Evolutionary conservation across 345 rosid species (phyloP).

Genomic region (Draba incana): DNA sequence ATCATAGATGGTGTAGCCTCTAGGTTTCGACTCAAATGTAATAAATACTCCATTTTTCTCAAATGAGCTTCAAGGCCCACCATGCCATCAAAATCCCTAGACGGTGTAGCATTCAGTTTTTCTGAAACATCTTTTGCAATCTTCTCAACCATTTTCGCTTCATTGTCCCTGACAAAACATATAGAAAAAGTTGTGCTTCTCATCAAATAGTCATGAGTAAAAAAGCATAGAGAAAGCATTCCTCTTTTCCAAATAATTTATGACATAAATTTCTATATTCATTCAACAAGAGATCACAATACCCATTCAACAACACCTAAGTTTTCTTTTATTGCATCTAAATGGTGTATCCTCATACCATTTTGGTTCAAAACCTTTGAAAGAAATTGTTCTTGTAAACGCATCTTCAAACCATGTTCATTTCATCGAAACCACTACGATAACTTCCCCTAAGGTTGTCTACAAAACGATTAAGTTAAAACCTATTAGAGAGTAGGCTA

Average conservation of each 20-base stretch:
- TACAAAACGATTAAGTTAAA: too few relatives aligned
- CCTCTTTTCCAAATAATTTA: too few relatives aligned
- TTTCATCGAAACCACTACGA: too few relatives aligned
- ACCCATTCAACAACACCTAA: background rate
- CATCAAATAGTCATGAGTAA: background rate
- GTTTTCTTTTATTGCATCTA: too few relatives aligned
- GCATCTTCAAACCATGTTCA: too few relatives aligned
- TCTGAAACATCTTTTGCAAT: constrained; percentile 10
- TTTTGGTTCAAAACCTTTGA: too few relatives aligned
- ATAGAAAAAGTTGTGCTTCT: too few relatives aligned
- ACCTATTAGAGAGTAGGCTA: too few relatives aligned
- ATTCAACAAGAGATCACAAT: background rate
- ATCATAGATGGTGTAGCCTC: background rate
- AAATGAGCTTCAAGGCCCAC: constrained; percentile 12
- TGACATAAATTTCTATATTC: too few relatives aligned
- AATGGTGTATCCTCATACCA: too few relatives aligned
- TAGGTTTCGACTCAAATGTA: background rate
- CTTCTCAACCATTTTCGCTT: background rate
- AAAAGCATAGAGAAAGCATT: background rate
- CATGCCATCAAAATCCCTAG: constrained; percentile 21
- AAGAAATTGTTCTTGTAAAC: too few relatives aligned
- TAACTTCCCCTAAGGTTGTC: too few relatives aligned
- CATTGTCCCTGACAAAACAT: background rate
- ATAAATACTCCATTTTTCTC: background rate
- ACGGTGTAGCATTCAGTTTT: background rate